phyloP scores from a whole-genome alignment of 345 rosid species.

The Linum usitatissimum region DNA sequence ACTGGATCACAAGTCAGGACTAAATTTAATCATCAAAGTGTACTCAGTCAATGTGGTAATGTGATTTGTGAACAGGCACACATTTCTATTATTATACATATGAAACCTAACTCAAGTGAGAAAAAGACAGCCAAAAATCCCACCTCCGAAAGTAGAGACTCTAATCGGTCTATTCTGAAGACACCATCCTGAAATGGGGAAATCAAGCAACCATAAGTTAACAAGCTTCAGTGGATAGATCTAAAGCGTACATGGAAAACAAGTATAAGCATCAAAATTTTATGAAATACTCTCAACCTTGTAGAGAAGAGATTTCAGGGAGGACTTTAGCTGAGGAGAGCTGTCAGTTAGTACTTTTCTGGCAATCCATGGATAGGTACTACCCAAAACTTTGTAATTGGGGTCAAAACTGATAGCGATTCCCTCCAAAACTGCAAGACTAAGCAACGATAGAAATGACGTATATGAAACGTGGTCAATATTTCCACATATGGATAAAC shows the following conservation, averaged over 20 bases:
- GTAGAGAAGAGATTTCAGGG: slow-evolving; percentile 68
- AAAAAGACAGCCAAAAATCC: slow-evolving; percentile 16
- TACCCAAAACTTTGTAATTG: slow-evolving; percentile 84
- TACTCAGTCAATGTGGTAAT: background rate
- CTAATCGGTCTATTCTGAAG: slow-evolving; percentile 89
- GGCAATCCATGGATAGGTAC: slow-evolving; percentile 98
- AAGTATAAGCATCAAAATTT: background rate
- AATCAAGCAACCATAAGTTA: slow-evolving; percentile 4
- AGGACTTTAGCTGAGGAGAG: slow-evolving; percentile 72
- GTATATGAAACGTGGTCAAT: slow-evolving; percentile 5
- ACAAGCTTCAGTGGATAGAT: slow-evolving; percentile 1
- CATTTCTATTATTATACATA: too few species aligned
- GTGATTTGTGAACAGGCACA: background rate
- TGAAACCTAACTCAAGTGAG: background rate
- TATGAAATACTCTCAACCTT: slow-evolving; percentile 30
- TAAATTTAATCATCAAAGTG: background rate
- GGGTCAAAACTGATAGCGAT: slow-evolving; percentile 71
- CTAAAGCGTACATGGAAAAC: background rate
- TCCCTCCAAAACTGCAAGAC: slow-evolving; percentile 96
- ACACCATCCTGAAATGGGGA: slow-evolving; percentile 52
- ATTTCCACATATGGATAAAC: slow-evolving; percentile 4
- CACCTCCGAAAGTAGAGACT: slow-evolving; percentile 79
- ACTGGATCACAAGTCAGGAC: too few species aligned
- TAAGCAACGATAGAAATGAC: slow-evolving; percentile 20
- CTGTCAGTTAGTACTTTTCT: slow-evolving; percentile 74